Base-by-base conservation (phyloP, 2,329 filamentous ascomycete species). In the Ilyonectria robusta region DNA sequence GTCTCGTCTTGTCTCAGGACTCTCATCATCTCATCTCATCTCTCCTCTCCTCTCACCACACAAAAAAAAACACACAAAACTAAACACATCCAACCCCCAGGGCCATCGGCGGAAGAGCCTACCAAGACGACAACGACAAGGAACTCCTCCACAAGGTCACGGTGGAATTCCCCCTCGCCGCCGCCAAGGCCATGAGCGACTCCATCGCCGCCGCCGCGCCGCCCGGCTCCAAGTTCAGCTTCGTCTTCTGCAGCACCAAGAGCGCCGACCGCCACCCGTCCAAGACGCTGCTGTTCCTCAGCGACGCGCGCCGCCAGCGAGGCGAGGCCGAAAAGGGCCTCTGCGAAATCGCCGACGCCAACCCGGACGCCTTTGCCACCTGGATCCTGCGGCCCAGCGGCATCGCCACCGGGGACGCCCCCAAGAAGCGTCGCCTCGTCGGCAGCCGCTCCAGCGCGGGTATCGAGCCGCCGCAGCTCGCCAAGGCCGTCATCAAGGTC, bases 131-230 rank as follows among this genome's bases (percentile, higher is more conserved):
- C 26, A 80, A 80, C 31, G 83, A 86, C 50, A 86, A 89, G 23
- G 74, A 72, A 21, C 71, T 75, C 35, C 78, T 77, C 26, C 78
- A 77, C 61, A 84, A 84, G 40, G 89, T 93, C 62, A 90, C 88
- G 8, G 81, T 88, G 59, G 85, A 89, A 66, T 91, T 89, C 74
- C 84, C 91, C 1, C 74, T 92, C 9, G 84, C 85, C 1, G 89
- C 89, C 1, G 91, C 90, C 0, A 84, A 84, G 63, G 86, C 66
- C 9, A 89, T 93, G 67, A 66, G 75, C 53, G 60, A 74, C 2
- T 70, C 70, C 47, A 76, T 84, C 23, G 75, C 77, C 8, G 68
- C 76, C 6, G 72, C 76, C 53, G 69, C 78, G 2, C 75, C 79
- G 4, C 62, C 69, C 4, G 77, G 73, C 15, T 76, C 74, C 26